Evolutionary conservation across 805 yeast genomes (phyloP), one percentile per base, ranked within the genome.

Genomic region (Saccharomyces eubayanus): DNA sequence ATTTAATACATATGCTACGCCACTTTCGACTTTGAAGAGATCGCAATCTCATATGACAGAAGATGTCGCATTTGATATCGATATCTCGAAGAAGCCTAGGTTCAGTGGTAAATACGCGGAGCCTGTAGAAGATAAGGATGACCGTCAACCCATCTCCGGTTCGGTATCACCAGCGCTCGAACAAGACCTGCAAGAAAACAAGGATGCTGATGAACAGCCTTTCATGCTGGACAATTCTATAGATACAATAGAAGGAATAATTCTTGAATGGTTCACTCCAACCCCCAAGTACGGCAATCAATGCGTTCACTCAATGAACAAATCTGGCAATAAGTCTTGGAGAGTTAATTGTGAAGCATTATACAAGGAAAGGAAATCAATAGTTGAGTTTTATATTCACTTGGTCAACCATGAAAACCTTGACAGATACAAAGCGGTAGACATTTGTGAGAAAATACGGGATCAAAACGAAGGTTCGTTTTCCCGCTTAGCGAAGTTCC

Each of bases 251-350:
- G 67, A 67, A 48, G 67, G 55, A 24, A 56, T 68, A 1, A 57
- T 67, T n/a, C 51, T 63, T 20, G 72, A 68, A 56, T 68, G 71
- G 71, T 68, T 67, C 43, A 64, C 69, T 9, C 72, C 72, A 27
- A 67, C 67, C 50, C 65, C 69, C 2, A 51, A 58, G 2, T 53
- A 57, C 59, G 52, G 54, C 11, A 58, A 62, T 40, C 62, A 68
- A 50, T 68, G 69, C 47, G 63, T 68, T 2, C 71, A 67, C 51
- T 60, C 68, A 2, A 65, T 67, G 69, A 68, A 68, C 50, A 65
- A 64, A 48, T 54, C 53, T 27, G 55, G 55, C 28, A 66, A 62
- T 30, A 67, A 65, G 41, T 53, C 57, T 4, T 68, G 72, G 72
- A 64, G 71, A 52, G 14, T 46, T 8, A 56, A 53, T 10, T 56